These are phyloP conservation scores for Chytriomyces confervae DNA, from an alignment of 192 early-diverging fungal genomes.

Conservation along the genomic window DNA sequence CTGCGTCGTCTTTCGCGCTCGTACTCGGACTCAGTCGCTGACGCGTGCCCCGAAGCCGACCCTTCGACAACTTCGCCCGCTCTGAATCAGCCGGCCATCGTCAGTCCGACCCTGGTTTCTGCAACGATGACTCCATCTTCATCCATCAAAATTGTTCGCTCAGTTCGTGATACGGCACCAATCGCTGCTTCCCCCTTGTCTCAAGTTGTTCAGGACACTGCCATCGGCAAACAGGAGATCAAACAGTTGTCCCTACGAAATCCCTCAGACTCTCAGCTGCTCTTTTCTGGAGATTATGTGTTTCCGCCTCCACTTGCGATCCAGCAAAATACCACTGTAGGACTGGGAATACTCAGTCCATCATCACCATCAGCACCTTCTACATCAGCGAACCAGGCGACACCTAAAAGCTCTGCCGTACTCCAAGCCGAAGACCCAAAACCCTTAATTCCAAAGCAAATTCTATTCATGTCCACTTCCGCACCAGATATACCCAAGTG, in stretches of 20 bases:
- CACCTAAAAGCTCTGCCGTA: neutral
- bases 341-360: neutral
- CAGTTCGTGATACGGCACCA: constrained; percentile 7
- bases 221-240: constrained; percentile 3
- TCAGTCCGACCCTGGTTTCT: neutral
- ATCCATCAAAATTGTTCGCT: constrained; percentile 24
- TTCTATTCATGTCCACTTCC: constrained; percentile 45
- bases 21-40: constrained; percentile 1
- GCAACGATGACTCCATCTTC: neutral
- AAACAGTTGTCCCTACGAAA: neutral
- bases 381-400: neutral
- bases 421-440: constrained; percentile 12
- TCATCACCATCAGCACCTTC: neutral
- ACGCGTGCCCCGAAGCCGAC: neutral
- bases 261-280: neutral
- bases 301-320: constrained; percentile 26
- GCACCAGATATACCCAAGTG: constrained; percentile 52
- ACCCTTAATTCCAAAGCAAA: constrained; percentile 48
- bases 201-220: constrained; percentile 10
- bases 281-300: neutral
- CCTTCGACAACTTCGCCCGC: neutral
- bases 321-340: constrained; percentile 16
- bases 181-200: neutral
- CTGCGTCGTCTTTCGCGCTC: constrained; percentile 15
- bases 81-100: neutral